Percentiles rank a stretch among this genome's conserved stretches.
These are phyloP conservation scores for Panaeolus cyanescens DNA, from an alignment of 768 basidiomycete species.

Conservation along the genomic window DNA sequence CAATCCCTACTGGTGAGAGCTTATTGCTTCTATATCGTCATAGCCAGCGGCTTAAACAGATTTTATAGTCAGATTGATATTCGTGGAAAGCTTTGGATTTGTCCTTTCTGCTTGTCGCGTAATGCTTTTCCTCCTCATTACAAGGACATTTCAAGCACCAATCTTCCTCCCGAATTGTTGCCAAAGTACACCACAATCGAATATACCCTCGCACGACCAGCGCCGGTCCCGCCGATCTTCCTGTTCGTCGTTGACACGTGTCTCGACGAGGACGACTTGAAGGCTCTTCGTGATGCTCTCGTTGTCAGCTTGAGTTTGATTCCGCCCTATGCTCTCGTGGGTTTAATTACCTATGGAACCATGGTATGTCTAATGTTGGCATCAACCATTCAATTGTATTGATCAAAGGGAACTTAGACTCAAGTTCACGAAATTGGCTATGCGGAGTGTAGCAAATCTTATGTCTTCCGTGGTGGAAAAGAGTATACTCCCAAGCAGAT, in stretches of 20 bases:
- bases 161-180: slow-evolving; percentile 92
- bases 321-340: slow-evolving; percentile 93
- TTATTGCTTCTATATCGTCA: neutral
- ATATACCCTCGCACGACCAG: slow-evolving; percentile 93
- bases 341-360: slow-evolving; percentile 94
- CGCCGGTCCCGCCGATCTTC: slow-evolving; percentile 94
- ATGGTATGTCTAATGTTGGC: slow-evolving; percentile 62
- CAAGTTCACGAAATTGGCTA: slow-evolving; percentile 99
- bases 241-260: slow-evolving; percentile 98
- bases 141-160: slow-evolving; percentile 97
- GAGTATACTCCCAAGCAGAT: slow-evolving; percentile 97
- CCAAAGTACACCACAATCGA: slow-evolving; percentile 99
- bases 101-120: slow-evolving; percentile 95
- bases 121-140: slow-evolving; percentile 99
- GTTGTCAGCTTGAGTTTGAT: slow-evolving; percentile 92
- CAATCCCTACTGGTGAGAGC: slow-evolving; percentile 92
- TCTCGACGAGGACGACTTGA: slow-evolving; percentile 92
- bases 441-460: slow-evolving; percentile 94
- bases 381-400: neutral
- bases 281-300: slow-evolving; percentile 92
- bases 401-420: slow-evolving; percentile 53
- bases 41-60: slow-evolving; percentile 2
- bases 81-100: slow-evolving; percentile 98
- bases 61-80: slow-evolving; percentile 91
- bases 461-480: slow-evolving; percentile 98